Conservation (phyloP, 108 stramenopile genomes). For the Fistulifera pelliculosa region DNA sequence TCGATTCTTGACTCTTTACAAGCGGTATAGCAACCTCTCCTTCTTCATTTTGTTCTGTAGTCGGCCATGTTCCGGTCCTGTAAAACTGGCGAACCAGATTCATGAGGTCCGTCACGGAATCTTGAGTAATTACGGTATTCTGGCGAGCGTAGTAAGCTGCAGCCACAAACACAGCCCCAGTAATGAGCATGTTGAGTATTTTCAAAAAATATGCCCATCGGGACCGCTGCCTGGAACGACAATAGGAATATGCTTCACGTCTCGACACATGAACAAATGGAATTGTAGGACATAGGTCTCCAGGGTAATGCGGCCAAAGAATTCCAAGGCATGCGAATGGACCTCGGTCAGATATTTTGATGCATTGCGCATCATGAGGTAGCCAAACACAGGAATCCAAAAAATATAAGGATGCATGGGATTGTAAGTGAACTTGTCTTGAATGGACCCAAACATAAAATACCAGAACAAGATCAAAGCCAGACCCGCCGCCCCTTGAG, state of each 20-base stretch:
- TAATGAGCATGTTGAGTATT: slow-evolving; percentile 48
- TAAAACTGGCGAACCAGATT: no score
- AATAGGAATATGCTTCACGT: slow-evolving; percentile 64
- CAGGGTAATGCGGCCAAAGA: slow-evolving; percentile 81
- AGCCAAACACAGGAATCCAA: slow-evolving; percentile 68
- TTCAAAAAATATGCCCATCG: slow-evolving; percentile 34
- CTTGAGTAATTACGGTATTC: slow-evolving; percentile 48
- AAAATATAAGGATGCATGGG: slow-evolving; percentile 81
- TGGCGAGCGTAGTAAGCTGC: slow-evolving; percentile 48
- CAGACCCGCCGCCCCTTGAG: slow-evolving; percentile 35
- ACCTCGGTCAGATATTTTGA: slow-evolving; percentile 65
- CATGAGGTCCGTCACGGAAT: slow-evolving; percentile 18
- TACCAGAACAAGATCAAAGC: slow-evolving; percentile 45
- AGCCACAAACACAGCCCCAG: slow-evolving; percentile 41
- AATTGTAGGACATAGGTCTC: slow-evolving; percentile 94
- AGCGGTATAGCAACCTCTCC: no score
- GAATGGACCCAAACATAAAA: slow-evolving; percentile 39
- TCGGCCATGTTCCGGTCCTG: no score
- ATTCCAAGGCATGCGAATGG: slow-evolving; percentile 64
- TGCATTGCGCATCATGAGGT: slow-evolving; percentile 85
- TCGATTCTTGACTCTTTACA: no score
- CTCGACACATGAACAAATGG: slow-evolving; percentile 81
- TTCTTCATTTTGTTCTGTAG: no score
- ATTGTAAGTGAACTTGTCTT: slow-evolving; percentile 81
- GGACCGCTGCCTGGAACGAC: slow-evolving; percentile 52